Evolutionary conservation across 495 filamentous ascomycete genomes (phyloP).

Genomic region (Geoglossum glabrum): DNA sequence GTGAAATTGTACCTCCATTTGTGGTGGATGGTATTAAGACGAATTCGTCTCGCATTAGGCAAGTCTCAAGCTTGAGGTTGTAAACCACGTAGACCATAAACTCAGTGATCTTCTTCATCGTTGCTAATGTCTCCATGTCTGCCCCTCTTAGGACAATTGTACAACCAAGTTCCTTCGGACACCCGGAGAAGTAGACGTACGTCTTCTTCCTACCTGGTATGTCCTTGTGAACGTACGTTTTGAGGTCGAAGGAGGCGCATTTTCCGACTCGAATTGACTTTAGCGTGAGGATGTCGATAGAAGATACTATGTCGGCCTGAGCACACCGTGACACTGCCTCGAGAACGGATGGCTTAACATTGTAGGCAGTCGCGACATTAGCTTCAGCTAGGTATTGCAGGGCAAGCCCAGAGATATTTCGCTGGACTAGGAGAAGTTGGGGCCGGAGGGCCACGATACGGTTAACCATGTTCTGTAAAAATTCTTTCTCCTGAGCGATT

Average conservation of each 20-base stretch:
- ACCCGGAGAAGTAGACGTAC: constrained; percentile 88
- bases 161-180: constrained; percentile 80
- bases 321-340: constrained; percentile 85
- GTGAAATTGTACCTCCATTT: constrained; percentile 14
- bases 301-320: constrained; percentile 79
- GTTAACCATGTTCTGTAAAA: constrained; percentile 75
- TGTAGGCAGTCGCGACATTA: constrained; percentile 79
- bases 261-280: constrained; percentile 59
- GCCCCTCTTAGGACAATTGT: constrained; percentile 87
- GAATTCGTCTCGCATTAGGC: constrained; percentile 87
- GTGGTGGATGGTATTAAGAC: constrained; percentile 60
- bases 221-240: constrained; percentile 69
- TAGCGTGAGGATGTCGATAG: constrained; percentile 80
- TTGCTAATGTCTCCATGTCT: constrained; percentile 41
- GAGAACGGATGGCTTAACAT: constrained; percentile 88
- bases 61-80: constrained; percentile 91
- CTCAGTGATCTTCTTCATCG: constrained; percentile 85
- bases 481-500: constrained; percentile 92
- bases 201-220: constrained; percentile 65
- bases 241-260: constrained; percentile 77
- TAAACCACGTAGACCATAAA: constrained; percentile 99
- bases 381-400: constrained; percentile 71
- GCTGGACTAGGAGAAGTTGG: constrained; percentile 69
- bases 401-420: constrained; percentile 76
- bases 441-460: constrained; percentile 75